Conservation (phyloP, 2,329 filamentous ascomycete species). For the Pseudocercospora macadamiae region DNA sequence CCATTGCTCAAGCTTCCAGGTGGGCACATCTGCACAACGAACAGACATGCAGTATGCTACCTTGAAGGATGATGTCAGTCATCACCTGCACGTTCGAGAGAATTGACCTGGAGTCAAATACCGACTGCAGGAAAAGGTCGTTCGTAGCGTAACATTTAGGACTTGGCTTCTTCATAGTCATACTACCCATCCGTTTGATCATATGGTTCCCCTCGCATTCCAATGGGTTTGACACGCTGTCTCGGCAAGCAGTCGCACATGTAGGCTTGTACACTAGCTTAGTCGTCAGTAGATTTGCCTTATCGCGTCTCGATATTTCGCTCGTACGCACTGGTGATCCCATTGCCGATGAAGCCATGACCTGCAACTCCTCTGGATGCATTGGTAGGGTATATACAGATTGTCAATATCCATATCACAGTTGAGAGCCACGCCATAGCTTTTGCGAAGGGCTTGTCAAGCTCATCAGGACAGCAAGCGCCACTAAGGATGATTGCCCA, state of each 20-base stretch:
- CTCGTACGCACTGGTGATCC: too few relatives aligned
- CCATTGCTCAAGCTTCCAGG: constrained; percentile 35
- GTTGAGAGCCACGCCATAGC: too few relatives aligned
- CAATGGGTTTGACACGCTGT: constrained; percentile 21
- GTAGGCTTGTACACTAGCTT: constrained; percentile 27
- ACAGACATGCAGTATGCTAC: constrained; percentile 36
- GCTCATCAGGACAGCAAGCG: too few relatives aligned
- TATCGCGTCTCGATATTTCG: too few relatives aligned
- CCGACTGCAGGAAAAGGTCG: constrained; percentile 32
- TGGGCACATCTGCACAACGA: constrained; percentile 29
- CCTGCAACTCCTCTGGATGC: not conserved
- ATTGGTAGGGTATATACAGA: too few relatives aligned
- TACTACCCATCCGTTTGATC: constrained; percentile 19
- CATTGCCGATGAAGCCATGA: constrained; percentile 28
- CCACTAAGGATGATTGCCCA: too few relatives aligned
- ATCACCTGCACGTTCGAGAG: not conserved
- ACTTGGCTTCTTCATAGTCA: constrained; percentile 20
- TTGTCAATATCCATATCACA: too few relatives aligned
- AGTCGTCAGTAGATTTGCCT: not conserved
- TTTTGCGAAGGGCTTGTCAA: too few relatives aligned
- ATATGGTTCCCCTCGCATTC: constrained; percentile 17
- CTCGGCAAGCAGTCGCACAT: constrained; percentile 30
- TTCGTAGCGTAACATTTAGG: constrained; percentile 37
- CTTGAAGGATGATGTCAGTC: not conserved
- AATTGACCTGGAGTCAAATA: not conserved